phyloP scores from a whole-genome alignment of 2,329 filamentous ascomycete species.

The Colletotrichum filicis region DNA sequence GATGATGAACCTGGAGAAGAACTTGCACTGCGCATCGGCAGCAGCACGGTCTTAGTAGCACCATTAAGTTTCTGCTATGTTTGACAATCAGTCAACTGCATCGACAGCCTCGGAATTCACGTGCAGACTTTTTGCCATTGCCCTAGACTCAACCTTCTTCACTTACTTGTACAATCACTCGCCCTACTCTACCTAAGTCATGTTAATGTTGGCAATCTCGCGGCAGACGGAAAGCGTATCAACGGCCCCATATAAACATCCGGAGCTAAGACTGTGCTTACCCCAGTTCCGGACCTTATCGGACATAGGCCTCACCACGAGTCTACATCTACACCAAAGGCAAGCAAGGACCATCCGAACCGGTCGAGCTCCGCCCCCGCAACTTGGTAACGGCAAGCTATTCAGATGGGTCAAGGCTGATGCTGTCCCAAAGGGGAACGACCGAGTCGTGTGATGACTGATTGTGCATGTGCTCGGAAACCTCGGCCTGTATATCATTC shows the following conservation, averaged over 20 bases:
- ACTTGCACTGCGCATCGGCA: background rate
- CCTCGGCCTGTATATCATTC: background rate
- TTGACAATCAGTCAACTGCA: background rate
- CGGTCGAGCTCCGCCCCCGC: background rate
- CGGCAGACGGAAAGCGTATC: background rate
- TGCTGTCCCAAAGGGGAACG: background rate
- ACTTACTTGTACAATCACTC: background rate
- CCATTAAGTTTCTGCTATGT: background rate
- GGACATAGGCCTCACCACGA: background rate
- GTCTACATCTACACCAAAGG: background rate
- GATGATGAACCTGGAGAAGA: background rate
- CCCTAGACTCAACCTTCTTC: background rate
- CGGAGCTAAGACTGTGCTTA: background rate
- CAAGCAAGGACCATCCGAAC: background rate
- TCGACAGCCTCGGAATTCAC: background rate
- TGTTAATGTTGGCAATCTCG: background rate
- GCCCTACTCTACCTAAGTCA: background rate
- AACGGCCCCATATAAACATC: background rate
- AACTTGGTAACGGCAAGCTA: background rate
- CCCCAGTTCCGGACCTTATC: background rate
- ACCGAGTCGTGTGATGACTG: background rate
- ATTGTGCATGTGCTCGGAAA: background rate
- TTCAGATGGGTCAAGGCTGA: slow-evolving; percentile 1
- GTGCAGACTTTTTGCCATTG: background rate
- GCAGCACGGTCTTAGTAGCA: background rate